These are phyloP conservation scores for Pseudonitzschia delicatissima DNA, from an alignment of 108 stramenopile species.

Conservation along the genomic window DNA sequence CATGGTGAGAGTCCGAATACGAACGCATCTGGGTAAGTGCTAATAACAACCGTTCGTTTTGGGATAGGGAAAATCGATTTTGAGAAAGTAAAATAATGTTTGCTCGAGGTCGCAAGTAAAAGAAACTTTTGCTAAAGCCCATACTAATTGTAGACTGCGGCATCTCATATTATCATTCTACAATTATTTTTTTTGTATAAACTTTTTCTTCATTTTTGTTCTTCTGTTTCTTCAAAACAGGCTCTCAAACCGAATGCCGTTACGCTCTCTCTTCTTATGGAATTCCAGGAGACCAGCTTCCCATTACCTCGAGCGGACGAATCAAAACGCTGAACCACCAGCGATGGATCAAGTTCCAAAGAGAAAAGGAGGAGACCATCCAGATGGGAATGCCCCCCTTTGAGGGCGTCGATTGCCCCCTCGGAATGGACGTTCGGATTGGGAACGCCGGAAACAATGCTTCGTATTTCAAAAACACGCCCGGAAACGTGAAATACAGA, in stretches of 20 bases:
- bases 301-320: conserved; percentile 2
- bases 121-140: too few relatives aligned
- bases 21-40: conserved; percentile 2
- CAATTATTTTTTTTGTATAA: too few relatives aligned
- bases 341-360: conserved; percentile 11
- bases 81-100: too few relatives aligned
- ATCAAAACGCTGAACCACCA: conserved; percentile 10
- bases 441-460: not conserved
- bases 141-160: too few relatives aligned
- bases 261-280: conserved; percentile 27
- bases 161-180: too few relatives aligned
- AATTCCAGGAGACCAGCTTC: conserved; percentile 17
- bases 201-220: not conserved
- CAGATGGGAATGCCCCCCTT: conserved; percentile 1
- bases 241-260: conserved; percentile 23
- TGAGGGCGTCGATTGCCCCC: conserved; percentile 3
- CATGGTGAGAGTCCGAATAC: conserved; percentile 1
- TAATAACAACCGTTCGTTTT: too few relatives aligned
- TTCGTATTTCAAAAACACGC: not conserved
- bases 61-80: too few relatives aligned
- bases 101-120: too few relatives aligned
- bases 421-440: conserved; percentile 2
- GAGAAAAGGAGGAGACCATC: not conserved
- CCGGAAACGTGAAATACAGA: not conserved
- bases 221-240: conserved; percentile 6